These are phyloP conservation scores for Jaltomata sinuosa DNA, from an alignment of 257 asterid species.

Conservation along the genomic window DNA sequence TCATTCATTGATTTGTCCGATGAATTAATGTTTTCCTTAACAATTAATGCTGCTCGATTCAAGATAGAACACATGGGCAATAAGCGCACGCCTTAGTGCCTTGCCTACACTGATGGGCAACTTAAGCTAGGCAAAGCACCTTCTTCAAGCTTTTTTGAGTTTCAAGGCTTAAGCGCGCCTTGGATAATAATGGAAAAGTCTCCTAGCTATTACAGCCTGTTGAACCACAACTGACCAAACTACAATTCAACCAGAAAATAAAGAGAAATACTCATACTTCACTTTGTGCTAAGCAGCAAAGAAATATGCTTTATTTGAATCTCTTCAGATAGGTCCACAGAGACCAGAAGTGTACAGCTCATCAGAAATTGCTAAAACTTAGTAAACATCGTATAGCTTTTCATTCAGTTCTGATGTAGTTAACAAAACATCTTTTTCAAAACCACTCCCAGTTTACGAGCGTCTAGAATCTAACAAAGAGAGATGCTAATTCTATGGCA, in stretches of 20 bases:
- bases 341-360: not conserved
- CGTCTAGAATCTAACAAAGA: not conserved
- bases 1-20: too few relatives aligned
- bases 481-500: not conserved
- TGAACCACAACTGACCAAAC: not conserved
- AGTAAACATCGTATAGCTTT: not conserved
- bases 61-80: too few relatives aligned
- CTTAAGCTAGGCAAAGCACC: not conserved
- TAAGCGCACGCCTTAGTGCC: not conserved
- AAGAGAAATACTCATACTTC: not conserved
- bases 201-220: too few relatives aligned
- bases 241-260: not conserved
- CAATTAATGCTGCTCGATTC: too few relatives aligned
- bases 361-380: not conserved
- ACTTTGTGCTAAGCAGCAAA: not conserved
- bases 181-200: not conserved
- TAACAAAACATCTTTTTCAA: not conserved
- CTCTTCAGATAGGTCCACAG: not conserved
- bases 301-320: not conserved
- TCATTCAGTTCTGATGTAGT: not conserved
- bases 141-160: not conserved
- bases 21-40: too few relatives aligned
- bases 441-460: not conserved
- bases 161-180: not conserved
- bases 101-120: not conserved